A percentile compares a stretch with the other conserved stretches of the same genome.
Evolutionary conservation across 2,329 filamentous ascomycete species (phyloP).

Genomic region (Dendrostoma leiphaemia): DNA sequence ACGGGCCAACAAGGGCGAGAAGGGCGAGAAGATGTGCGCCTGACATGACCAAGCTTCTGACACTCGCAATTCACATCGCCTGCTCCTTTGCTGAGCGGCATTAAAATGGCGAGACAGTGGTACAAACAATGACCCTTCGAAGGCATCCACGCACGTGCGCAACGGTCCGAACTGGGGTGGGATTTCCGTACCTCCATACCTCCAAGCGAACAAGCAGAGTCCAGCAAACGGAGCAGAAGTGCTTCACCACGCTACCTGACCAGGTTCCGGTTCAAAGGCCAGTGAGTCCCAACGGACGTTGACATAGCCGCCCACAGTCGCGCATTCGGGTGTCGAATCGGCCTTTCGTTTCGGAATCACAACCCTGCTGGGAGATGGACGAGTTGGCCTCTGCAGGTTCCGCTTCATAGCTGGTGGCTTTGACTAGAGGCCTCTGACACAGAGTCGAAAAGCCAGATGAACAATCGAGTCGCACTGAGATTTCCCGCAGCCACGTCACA

Average conservation of each 20-base stretch:
- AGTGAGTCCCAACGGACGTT: background rate
- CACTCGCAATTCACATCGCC: background rate
- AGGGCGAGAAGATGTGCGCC: background rate
- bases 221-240: background rate
- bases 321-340: background rate
- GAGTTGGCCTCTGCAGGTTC: background rate
- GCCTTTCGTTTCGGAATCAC: background rate
- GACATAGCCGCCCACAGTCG: background rate
- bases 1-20: constrained; percentile 7
- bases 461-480: background rate
- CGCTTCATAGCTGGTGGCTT: background rate
- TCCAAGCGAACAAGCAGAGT: background rate
- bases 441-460: background rate
- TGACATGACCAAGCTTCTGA: constrained; percentile 1
- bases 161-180: background rate
- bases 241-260: background rate
- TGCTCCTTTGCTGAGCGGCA: constrained; percentile 1
- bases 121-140: constrained; percentile 13
- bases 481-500: background rate
- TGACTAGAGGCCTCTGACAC: background rate
- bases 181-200: constrained; percentile 2
- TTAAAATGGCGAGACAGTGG: constrained; percentile 9
- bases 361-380: background rate
- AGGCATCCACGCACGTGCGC: constrained; percentile 6
- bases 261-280: background rate